phyloP scores from a whole-genome alignment of 805 yeast species.

The Clavispora vitiphila region DNA sequence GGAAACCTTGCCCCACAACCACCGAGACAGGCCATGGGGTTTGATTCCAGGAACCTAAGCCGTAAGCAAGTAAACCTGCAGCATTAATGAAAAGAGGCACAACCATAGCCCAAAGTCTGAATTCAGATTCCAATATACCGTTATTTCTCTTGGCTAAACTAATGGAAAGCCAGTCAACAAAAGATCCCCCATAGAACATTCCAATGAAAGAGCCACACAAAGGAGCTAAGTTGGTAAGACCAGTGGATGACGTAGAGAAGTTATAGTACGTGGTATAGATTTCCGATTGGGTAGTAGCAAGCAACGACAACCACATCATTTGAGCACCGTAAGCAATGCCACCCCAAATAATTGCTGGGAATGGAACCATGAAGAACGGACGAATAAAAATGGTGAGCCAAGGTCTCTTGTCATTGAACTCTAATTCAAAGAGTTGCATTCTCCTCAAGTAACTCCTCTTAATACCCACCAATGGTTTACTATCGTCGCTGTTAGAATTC shows the following conservation, averaged over 20 bases:
- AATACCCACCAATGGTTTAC: slow-evolving; percentile 7
- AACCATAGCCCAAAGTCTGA: slow-evolving; percentile 48
- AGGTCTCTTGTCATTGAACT: slow-evolving; percentile 37
- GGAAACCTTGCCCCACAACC: slow-evolving; percentile 48
- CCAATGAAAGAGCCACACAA: slow-evolving; percentile 41
- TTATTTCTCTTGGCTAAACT: slow-evolving; percentile 47
- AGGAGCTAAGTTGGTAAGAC: slow-evolving; percentile 51
- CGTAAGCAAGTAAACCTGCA: slow-evolving; percentile 54
- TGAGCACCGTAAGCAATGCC: slow-evolving; percentile 49
- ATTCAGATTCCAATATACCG: slow-evolving; percentile 55
- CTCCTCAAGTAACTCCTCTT: slow-evolving; percentile 36
- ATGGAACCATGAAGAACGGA: slow-evolving; percentile 30
- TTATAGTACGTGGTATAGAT: slow-evolving; percentile 37
- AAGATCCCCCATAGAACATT: slow-evolving; percentile 44
- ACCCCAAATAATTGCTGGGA: slow-evolving; percentile 54
- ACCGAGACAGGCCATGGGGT: slow-evolving; percentile 53
- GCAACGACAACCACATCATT: slow-evolving; percentile 46
- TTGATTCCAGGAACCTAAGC: slow-evolving; percentile 54
- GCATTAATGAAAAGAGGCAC: slow-evolving; percentile 48
- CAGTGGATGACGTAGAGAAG: slow-evolving; percentile 35
- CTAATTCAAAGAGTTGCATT: slow-evolving; percentile 33
- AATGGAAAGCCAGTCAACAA: slow-evolving; percentile 57
- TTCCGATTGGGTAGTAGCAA: slow-evolving; percentile 40
- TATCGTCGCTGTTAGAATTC: slow-evolving; percentile 6
- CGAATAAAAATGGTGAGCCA: slow-evolving; percentile 33